Evolutionary conservation across 495 filamentous ascomycete species (phyloP), one percentile per base, ranked within the genome.

Genomic region (Patellaria atrata): DNA sequence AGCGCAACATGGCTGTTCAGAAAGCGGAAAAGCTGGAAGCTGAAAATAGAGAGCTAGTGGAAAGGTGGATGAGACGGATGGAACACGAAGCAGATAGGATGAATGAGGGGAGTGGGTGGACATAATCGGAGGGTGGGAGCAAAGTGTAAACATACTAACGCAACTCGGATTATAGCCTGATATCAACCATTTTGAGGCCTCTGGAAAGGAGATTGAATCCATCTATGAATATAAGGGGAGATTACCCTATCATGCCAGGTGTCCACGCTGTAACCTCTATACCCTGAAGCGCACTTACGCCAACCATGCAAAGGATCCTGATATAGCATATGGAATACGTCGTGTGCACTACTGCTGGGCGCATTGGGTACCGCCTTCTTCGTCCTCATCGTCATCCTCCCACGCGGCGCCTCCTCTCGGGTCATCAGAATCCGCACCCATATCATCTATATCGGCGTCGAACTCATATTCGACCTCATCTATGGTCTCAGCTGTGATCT

Each of bases 11-110:
- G 65, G 71, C 77, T 6, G 81, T 87, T 50, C 68, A 84, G 52
- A 68, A 66, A 46, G 63, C 63, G 4, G 65, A 68, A 41, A 75
- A 72, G 47, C 59, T 91, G 37, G 61, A 73, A 51, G 64, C 62
- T n/a, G 87, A 96, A 50, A 94, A 96, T 48, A 68, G 82, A 48
- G 79, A 94, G 29, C 62, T 94, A 22, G 72, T 94, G 33, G 76
- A 85, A 48, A 69, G 87, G 28, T 94, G 81, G 82, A 89, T 96
- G 82, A 70, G 68, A 41, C 66, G 79, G 39, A 83, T 86, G 65
- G 76, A 73, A 4, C 64, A 73, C 54, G 85, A 94, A 60, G 87
- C 82, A 4, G 83, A 91, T 37, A 75, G 70, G 15, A 81, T 93
- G 82, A 94, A 94, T 51, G 56, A 78, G 53, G 59, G 33, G 62